Base-by-base conservation (phyloP, 2,329 filamentous ascomycete genomes). In the Penicillium freii region DNA sequence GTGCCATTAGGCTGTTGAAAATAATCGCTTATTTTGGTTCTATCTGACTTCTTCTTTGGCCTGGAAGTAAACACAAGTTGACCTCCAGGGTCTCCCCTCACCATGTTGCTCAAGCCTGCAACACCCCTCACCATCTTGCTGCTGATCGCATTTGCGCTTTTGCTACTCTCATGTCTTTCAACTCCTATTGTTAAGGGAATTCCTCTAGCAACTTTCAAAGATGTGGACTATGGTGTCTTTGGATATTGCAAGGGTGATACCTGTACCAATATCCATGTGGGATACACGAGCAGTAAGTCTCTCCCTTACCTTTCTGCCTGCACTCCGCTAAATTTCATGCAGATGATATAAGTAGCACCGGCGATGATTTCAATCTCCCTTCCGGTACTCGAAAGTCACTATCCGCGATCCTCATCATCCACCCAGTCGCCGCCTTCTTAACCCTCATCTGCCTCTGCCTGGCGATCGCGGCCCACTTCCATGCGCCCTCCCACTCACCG, bases 101-200 rank as follows among this genome's bases (percentile, higher is more conserved):
- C 36, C 56, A 86, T 78, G 79, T 91, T 96, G 86, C 81, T 97
- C 74, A 90, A 92, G 71, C 92, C 94, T 61, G 93, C 94, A 61
- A 97, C 94, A 59, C 93, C 94, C 66, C 81, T 99, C 72, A 87
- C 92, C 66, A 80, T 96, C 66, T 80, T 97, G 73, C 88, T 97
- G 70, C 84, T 95, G 62, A 82, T 84, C 69, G 92, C 93, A 64
- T 97, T 99, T 75, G 88, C 82, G 62, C 81, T 97, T 61, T 82
- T 97, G 51, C 81, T 97, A 46, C 81, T 99, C 39, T 90, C 92
- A 46, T 90, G 92, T 39, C 79, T 99, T n/a, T 96, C 93, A 1
- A 92, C 91, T 0, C 94, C 94, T 19, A 86, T 99, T 65, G 88
- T 97, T 71, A 87, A 89, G 70, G 83, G 82, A 27, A 95, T 99